Evolutionary conservation across 257 asterid genomes (phyloP).

Genomic region (Jacaranda mimosifolia): DNA sequence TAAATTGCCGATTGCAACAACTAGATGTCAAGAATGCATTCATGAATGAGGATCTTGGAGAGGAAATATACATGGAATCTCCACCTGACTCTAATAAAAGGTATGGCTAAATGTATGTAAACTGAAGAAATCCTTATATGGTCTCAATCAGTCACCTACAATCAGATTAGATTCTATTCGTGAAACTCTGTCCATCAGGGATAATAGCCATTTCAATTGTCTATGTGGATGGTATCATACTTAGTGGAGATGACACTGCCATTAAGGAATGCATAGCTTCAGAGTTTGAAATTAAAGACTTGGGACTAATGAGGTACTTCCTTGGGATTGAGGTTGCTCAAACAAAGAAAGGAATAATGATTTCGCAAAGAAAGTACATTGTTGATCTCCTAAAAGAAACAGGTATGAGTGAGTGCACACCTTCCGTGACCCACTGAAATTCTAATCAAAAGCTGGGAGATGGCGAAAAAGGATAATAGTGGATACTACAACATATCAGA

Average conservation of each 20-base stretch:
- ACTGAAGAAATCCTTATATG: not conserved
- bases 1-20: not conserved
- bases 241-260: not conserved
- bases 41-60: not conserved
- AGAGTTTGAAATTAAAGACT: not conserved
- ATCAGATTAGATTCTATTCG: not conserved
- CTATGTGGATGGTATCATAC: not conserved
- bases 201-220: not conserved
- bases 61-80: not conserved
- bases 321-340: not conserved
- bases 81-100: not conserved
- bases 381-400: not conserved
- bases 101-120: not conserved
- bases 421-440: not conserved
- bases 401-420: not conserved
- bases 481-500: not conserved
- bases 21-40: not conserved
- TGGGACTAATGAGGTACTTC: not conserved
- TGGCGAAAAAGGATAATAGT: not conserved
- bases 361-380: not conserved
- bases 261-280: not conserved
- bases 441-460: not conserved
- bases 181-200: not conserved
- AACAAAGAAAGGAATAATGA: not conserved
- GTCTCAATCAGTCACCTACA: not conserved